Conservation (phyloP, 164 flowering plant species). For the Taxillus chinensis region DNA sequence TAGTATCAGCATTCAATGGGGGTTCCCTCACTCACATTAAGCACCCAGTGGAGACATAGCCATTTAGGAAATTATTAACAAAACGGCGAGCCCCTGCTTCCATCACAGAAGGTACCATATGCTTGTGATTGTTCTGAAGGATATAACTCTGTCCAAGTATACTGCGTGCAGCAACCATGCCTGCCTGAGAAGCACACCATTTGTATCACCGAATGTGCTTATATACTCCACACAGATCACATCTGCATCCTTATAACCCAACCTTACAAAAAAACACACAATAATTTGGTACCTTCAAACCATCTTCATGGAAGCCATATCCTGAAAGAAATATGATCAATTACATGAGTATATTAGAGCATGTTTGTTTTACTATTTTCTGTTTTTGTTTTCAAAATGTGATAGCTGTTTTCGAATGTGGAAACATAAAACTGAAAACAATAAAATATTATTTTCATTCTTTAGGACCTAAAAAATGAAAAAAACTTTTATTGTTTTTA, state of each 20-base stretch:
- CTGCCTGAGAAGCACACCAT: conserved; percentile 48
- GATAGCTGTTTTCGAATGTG: too few relatives aligned
- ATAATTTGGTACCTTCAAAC: conserved; percentile 50
- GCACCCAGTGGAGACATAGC: conserved; percentile 56
- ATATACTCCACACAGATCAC: background rate
- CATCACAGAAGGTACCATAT: conserved; percentile 64
- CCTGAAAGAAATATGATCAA: conserved; percentile 31
- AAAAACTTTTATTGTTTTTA: too few relatives aligned
- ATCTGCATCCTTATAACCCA: too few relatives aligned
- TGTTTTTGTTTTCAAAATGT: too few relatives aligned
- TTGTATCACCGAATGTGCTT: background rate
- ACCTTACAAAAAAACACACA: background rate
- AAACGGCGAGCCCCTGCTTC: conserved; percentile 76
- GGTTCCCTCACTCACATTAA: conserved; percentile 46
- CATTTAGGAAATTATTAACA: conserved; percentile 52
- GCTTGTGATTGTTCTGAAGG: conserved; percentile 46
- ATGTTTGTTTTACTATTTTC: too few relatives aligned
- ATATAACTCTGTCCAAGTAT: conserved; percentile 37
- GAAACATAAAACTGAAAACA: too few relatives aligned
- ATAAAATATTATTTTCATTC: too few relatives aligned
- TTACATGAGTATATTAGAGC: too few relatives aligned
- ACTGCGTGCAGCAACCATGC: conserved; percentile 56
- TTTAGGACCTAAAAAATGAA: too few relatives aligned
- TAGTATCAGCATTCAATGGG: background rate
- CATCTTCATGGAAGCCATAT: conserved; percentile 93